Evolutionary conservation across 1,284 basidiomycete genomes (phyloP), one percentile per base, ranked within the genome.

Genomic region (Mrakiaceae sp.): DNA sequence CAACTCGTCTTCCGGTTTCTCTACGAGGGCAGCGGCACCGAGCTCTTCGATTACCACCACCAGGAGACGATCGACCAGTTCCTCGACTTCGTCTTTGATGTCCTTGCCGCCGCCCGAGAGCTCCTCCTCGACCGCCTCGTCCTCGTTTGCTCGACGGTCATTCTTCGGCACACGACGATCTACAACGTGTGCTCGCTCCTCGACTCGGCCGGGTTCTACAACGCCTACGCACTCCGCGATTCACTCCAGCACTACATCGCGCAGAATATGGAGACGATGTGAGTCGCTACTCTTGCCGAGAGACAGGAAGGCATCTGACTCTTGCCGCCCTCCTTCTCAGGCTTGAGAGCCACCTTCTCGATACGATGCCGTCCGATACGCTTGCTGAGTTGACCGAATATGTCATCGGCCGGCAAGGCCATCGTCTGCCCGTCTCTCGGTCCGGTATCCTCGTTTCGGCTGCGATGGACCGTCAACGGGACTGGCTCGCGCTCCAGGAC

Each of bases 41-140:
- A 84, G 63, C 79, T 93, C 70, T 95, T 98, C 71, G 81, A 86
- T 55, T 79, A 80, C 16, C 76, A 90, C 42, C 84, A 87, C 67
- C 86, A 85, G 43, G 75, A 81, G 49, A 83, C 82, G 0, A 76
- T 85, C 9, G 91, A 98, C 68, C 84, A 88, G 56, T 80, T 90
- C 58, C 75, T 98, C 66, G 89, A 94, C 69, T 90, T 94, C 70
- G 81, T 93, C 72, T 91, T 95, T 68, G 84, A 88, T 52, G 85
- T 98, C 16, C 84, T 97, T 74, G 85, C 87, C 39, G 85, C 85
- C 10, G 90, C 93, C 46, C 94, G 90, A 70, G 93, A 98, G 75
- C 77, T 98, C 2, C 81, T 97, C 39, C 80, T 98, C 39, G 89
- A 91, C 70, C 86, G 87, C 40, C 83, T 98, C 8, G 83, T 92